Evolutionary conservation across 208 protist genomes (phyloP).

Genomic region (Trypanosoma platydactyli): DNA sequence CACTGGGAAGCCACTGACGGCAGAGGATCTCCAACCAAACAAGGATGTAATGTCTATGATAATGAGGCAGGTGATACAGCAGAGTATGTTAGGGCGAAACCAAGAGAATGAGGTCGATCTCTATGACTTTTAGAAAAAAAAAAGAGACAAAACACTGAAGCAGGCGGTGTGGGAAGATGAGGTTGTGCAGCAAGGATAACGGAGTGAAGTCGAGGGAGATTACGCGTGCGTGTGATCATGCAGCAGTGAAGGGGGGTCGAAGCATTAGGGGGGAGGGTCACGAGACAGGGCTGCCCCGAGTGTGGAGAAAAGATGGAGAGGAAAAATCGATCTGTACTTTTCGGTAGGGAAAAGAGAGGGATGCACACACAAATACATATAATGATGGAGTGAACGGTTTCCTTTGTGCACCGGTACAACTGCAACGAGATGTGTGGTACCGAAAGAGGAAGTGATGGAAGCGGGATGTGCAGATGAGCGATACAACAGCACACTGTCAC

Average conservation of each 20-base stretch:
- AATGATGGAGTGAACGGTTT: constrained; percentile 7
- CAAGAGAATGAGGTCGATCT: constrained; percentile 77
- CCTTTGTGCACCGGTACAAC: background rate
- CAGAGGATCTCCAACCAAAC: constrained; percentile 66
- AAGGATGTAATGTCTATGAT: constrained; percentile 62
- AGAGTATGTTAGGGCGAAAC: constrained; percentile 66
- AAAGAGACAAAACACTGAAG: no score
- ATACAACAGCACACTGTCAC: background rate
- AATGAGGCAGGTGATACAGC: constrained; percentile 76
- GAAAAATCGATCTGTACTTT: no score
- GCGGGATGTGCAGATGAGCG: background rate
- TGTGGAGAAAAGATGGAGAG: no score
- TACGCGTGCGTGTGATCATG: no score
- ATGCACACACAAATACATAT: constrained; percentile 9
- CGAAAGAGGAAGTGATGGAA: background rate
- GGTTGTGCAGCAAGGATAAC: background rate
- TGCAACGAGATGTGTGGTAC: background rate
- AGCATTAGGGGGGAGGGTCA: no score
- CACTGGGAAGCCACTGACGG: constrained; percentile 78
- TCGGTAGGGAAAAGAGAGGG: background rate
- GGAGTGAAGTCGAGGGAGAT: no score
- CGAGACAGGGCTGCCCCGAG: no score
- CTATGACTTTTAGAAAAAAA: constrained; percentile 82
- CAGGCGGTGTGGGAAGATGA: background rate
- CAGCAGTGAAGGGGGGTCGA: no score